phyloP scores from a whole-genome alignment of 1,284 basidiomycete genomes.

The Cutaneotrichosporon sp. region DNA sequence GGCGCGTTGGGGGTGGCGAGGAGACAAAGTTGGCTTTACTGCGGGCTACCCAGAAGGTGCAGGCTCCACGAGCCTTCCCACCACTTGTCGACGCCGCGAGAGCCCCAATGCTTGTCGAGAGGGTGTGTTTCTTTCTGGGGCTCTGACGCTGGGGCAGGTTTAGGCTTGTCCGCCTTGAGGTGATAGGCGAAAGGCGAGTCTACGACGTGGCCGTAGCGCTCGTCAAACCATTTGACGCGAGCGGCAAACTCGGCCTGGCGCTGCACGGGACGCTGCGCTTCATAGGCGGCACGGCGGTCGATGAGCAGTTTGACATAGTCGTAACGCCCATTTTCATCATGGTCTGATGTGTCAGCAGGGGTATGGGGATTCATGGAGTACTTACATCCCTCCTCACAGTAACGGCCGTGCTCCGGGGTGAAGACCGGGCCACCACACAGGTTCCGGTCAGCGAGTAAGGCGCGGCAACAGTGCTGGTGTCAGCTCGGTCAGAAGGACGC shows the following conservation, averaged over 20 bases:
- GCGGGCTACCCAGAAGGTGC: no score
- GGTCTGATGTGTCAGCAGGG: conserved; percentile 6
- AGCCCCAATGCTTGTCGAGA: no score
- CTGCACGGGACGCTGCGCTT: neutral
- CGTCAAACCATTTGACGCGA: conserved; percentile 4
- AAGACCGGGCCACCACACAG: conserved; percentile 14
- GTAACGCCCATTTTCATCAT: conserved; percentile 17
- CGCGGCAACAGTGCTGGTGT: conserved; percentile 15
- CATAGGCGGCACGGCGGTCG: conserved; percentile 4
- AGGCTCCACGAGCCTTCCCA: conserved; percentile 21
- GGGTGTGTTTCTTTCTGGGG: no score
- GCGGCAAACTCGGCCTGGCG: conserved; percentile 1
- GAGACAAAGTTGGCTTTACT: no score
- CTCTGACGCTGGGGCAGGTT: no score
- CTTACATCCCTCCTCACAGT: conserved; percentile 21
- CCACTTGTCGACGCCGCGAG: conserved; percentile 19
- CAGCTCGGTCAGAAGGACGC: no score
- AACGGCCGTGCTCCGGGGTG: conserved; percentile 9
- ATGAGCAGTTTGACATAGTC: conserved; percentile 11
- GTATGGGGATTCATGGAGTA: no score
- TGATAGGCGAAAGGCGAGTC: neutral
- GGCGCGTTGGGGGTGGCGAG: no score
- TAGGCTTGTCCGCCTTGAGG: neutral
- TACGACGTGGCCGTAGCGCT: neutral
- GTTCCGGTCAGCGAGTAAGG: conserved; percentile 20